Evolutionary conservation across 129 eudicot species (phyloP), one percentile per base, ranked within the genome.

Genomic region (Chrysanthemum makinoi): DNA sequence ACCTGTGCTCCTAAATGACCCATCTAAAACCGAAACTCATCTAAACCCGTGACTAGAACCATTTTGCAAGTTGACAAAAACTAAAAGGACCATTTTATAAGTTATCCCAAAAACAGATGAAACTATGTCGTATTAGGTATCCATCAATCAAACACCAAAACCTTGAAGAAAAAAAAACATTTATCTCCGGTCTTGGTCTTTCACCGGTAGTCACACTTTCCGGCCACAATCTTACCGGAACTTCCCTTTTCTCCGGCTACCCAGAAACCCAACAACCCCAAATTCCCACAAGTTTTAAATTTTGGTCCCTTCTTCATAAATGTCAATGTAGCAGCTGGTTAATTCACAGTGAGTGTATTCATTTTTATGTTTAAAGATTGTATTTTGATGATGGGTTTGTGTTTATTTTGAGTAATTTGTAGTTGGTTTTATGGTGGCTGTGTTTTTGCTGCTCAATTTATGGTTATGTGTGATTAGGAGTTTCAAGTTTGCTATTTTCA

Each of bases 321-420:
- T 70, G 71, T 64, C 81, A 70, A 70, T 77, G 81, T 70, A 70
- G 77, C 81, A 70, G 65, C 19, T 69, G 50, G 62, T 10, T 62
- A 46, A 44, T 46, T 70, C 28, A 11, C 24, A 53, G 81, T 77
- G 65, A 70, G 72, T 77, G 22, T 43, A 13, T 63, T 77, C 57
- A 11, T 52, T 74, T 35, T n/a, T 19, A 3, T 52, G 63, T 2
- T 22, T 24, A 18, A 44, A 22, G 47, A 5, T 54, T 65, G 19
- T n/a, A 20, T 39, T 43, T n/a, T 22, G 49, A 39, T 39, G 46
- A 39, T 39, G 10, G 46, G 14, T 19, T 60, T 33, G 18, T 60
- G 67, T 56, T 46, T 19, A 20, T 75, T 65, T 65, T 52, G 1
- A 10, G 8, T 3, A 0, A 6, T 54, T 69, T 49, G 20, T 15